Percentiles rank a stretch among this genome's conserved stretches.
Conservation (phyloP, 1,284 basidiomycete genomes). For the Albatrellus sp. region DNA sequence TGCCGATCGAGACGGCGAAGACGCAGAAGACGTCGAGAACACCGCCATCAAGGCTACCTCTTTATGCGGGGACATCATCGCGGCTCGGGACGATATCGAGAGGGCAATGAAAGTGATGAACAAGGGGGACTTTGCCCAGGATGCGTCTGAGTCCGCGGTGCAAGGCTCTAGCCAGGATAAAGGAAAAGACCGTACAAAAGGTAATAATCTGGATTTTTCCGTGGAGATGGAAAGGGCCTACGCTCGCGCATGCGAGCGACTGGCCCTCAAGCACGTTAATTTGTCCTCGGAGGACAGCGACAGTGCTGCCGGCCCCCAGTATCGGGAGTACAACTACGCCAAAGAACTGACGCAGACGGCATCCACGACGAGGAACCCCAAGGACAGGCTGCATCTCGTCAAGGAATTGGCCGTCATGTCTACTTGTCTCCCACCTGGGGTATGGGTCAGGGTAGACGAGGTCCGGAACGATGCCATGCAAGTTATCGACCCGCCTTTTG, state of each 20-base stretch:
- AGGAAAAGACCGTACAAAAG: constrained; percentile 15
- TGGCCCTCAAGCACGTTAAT: constrained; percentile 32
- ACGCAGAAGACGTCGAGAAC: constrained; percentile 24
- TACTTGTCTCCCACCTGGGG: constrained; percentile 38
- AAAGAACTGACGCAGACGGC: constrained; percentile 21
- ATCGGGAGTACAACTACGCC: constrained; percentile 25
- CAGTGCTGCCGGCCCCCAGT: constrained; percentile 14
- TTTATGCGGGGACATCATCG: constrained; percentile 39
- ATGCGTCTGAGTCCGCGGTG: not conserved
- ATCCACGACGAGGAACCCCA: constrained; percentile 29
- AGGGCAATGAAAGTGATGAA: constrained; percentile 30
- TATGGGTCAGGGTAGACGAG: constrained; percentile 45
- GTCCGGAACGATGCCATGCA: constrained; percentile 42
- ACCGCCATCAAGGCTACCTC: constrained; percentile 33
- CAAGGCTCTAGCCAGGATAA: not conserved
- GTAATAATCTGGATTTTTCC: constrained; percentile 17
- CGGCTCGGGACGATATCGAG: constrained; percentile 33
- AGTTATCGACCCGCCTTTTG: constrained; percentile 11
- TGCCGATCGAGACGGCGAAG: not conserved
- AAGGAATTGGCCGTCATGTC: constrained; percentile 43
- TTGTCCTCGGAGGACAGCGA: constrained; percentile 13
- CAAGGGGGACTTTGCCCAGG: constrained; percentile 4
- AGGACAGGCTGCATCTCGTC: constrained; percentile 36
- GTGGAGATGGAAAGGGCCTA: constrained; percentile 29
- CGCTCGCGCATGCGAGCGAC: constrained; percentile 28